Evolutionary conservation across 192 early-diverging fungal species (phyloP).

Genomic region (Spizellomyces punctatus): DNA sequence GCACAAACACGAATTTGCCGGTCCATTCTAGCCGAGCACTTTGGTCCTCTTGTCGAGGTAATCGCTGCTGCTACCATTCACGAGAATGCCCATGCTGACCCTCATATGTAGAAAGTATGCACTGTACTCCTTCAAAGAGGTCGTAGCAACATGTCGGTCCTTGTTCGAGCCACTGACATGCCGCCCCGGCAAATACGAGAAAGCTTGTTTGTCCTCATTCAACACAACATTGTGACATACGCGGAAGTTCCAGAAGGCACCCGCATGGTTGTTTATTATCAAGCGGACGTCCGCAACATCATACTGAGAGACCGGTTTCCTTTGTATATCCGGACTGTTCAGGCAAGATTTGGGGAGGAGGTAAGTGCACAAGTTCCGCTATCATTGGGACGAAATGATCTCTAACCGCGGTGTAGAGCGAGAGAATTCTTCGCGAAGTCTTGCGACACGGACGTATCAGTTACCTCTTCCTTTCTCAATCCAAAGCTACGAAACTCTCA

Average conservation of each 20-base stretch:
- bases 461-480: not conserved
- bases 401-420: not conserved
- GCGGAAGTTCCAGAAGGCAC: constrained; percentile 63
- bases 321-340: constrained; percentile 26
- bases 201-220: constrained; percentile 79
- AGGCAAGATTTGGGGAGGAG: constrained; percentile 26
- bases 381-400: not conserved
- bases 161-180: constrained; percentile 56
- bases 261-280: constrained; percentile 72
- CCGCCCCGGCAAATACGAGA: constrained; percentile 64
- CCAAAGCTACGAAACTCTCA: constrained; percentile 4
- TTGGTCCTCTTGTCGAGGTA: constrained; percentile 75
- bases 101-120: constrained; percentile 41
- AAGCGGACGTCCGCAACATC: constrained; percentile 54
- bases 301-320: constrained; percentile 56
- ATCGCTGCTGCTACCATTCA: not conserved
- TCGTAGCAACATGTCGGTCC: constrained; percentile 59
- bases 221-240: constrained; percentile 79
- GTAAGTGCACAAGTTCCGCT: constrained; percentile 16
- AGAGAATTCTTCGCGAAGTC: constrained; percentile 14
- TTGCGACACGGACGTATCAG: constrained; percentile 39
- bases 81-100: not conserved
- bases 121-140: constrained; percentile 64
- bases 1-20: constrained; percentile 22
- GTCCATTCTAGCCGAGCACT: constrained; percentile 70